phyloP scores from a whole-genome alignment of 805 yeast genomes.

The Yamadazyma sp. region DNA sequence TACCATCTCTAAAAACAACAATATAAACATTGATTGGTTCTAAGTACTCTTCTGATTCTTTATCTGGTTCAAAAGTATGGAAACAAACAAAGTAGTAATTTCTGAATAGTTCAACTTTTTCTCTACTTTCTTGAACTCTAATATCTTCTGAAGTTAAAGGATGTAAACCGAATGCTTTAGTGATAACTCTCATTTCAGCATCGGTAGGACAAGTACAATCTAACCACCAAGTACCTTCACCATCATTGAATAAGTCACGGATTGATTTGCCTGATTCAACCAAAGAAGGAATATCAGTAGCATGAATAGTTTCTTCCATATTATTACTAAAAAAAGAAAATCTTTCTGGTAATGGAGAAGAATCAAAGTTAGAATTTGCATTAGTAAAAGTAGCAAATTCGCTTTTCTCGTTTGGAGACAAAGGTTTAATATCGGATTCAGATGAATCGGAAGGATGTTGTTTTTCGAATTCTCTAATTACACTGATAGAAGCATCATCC shows the following conservation, averaged over 20 bases:
- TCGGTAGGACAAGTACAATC: conserved; percentile 95
- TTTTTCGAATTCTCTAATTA: no score
- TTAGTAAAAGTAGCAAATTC: conserved; percentile 12
- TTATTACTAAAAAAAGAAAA: conserved; percentile 82
- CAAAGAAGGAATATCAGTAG: conserved; percentile 80
- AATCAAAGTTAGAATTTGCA: not conserved
- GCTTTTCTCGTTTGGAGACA: conserved; percentile 5
- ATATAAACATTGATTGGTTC: conserved; percentile 77
- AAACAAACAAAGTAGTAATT: conserved; percentile 93
- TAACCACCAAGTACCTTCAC: conserved; percentile 91
- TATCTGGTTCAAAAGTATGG: conserved; percentile 90
- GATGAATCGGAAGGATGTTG: conserved; percentile 11
- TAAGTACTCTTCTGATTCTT: conserved; percentile 75
- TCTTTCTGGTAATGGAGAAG: conserved; percentile 57
- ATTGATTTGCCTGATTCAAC: conserved; percentile 63
- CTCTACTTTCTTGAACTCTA: conserved; percentile 94
- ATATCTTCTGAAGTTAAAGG: conserved; percentile 98
- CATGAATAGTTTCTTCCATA: conserved; percentile 82
- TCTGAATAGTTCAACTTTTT: conserved; percentile 89
- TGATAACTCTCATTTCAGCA: conserved; percentile 85
- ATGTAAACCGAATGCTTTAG: conserved; percentile 95
- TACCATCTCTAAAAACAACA: conserved; percentile 59
- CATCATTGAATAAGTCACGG: conserved; percentile 64
- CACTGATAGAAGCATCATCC: conserved; percentile 1
- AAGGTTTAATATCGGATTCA: conserved; percentile 5